Evolutionary conservation across 257 asterid genomes (phyloP).

Genomic region (Anisodus tanguticus): DNA sequence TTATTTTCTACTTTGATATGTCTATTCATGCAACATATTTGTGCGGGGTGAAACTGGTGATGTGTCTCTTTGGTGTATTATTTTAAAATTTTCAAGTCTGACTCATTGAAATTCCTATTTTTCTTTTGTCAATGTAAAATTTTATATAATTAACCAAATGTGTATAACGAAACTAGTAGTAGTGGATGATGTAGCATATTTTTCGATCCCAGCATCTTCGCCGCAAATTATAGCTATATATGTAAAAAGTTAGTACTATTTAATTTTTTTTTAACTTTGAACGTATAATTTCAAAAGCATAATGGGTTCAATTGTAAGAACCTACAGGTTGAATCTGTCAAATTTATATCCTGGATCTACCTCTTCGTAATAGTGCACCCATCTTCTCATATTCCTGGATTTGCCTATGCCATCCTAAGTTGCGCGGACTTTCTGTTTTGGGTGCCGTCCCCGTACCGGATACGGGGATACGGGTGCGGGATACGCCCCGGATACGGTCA

Average conservation of each 20-base stretch:
- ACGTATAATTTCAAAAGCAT: not conserved
- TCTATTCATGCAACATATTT: not conserved
- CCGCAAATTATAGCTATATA: not conserved
- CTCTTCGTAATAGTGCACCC: not conserved
- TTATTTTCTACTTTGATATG: constrained; percentile 21
- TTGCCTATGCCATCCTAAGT: not conserved
- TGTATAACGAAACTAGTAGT: not conserved
- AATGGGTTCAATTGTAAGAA: constrained; percentile 1
- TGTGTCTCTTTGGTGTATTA: not conserved
- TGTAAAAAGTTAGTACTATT: not conserved
- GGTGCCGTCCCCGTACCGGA: too few relatives aligned
- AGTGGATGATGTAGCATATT: constrained; percentile 7
- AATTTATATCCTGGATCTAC: not conserved
- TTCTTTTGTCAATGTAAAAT: not conserved
- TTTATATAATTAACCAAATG: not conserved
- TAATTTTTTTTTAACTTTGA: not conserved
- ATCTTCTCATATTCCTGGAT: not conserved
- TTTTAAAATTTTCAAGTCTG: not conserved
- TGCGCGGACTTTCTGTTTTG: too few relatives aligned
- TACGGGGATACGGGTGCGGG: too few relatives aligned
- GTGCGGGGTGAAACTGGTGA: not conserved
- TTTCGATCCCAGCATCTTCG: not conserved
- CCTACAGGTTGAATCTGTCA: not conserved
- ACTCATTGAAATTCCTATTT: not conserved
- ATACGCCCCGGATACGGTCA: too few relatives aligned